These are phyloP conservation scores for Sporisorium graminicola DNA, from an alignment of 1,284 basidiomycete genomes.

Conservation along the genomic window DNA sequence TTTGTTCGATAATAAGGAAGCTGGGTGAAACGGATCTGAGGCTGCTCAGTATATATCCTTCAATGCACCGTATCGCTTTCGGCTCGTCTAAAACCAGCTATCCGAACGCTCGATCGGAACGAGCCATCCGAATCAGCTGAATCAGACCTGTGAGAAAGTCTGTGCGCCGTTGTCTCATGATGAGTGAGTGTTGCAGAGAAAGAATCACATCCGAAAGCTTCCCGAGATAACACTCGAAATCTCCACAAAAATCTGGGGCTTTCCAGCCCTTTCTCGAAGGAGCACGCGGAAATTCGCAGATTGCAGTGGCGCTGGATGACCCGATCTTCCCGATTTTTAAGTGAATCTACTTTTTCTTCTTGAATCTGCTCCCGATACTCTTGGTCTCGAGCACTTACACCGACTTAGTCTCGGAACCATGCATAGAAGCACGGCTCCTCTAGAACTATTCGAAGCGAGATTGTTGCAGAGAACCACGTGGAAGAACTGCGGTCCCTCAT, in stretches of 20 bases:
- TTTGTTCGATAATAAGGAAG: neutral
- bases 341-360: too few species aligned
- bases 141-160: too few species aligned
- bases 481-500: neutral
- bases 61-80: neutral
- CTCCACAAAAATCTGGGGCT: constrained; percentile 37
- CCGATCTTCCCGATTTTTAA: neutral
- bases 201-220: too few species aligned
- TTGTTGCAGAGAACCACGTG: neutral
- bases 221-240: constrained; percentile 12
- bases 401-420: neutral
- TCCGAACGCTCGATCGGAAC: neutral
- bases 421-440: too few species aligned
- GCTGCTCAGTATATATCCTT: neutral
- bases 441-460: too few species aligned
- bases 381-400: too few species aligned
- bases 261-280: constrained; percentile 48
- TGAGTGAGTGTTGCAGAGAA: neutral
- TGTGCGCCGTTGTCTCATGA: neutral
- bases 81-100: neutral
- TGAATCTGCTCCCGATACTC: neutral
- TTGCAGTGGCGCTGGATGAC: too few species aligned
- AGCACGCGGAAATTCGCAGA: neutral
- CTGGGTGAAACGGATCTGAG: neutral
- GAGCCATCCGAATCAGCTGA: neutral